Evolutionary conservation across 2,329 filamentous ascomycete genomes (phyloP).

Genomic region (Pseudopyricularia javanii): DNA sequence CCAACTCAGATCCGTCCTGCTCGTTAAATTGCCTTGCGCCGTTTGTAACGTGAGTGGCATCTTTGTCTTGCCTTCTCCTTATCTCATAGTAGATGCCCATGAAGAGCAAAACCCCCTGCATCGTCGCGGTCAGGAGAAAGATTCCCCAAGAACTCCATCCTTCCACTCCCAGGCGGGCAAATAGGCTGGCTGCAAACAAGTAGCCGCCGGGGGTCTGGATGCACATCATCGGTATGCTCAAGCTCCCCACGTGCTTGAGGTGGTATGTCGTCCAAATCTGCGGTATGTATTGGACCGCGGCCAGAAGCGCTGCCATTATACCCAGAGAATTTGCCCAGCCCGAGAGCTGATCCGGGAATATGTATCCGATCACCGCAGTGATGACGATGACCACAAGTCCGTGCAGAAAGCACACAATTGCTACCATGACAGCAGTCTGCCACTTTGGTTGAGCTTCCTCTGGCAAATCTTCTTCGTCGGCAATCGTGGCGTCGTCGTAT

Average conservation of each 20-base stretch:
- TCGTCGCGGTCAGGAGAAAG: slow-evolving; percentile 69
- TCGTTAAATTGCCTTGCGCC: neutral
- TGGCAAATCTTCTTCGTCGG: slow-evolving; percentile 26
- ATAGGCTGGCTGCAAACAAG: slow-evolving; percentile 77
- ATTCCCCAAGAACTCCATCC: slow-evolving; percentile 97
- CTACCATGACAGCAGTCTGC: slow-evolving; percentile 68
- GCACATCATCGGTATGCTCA: slow-evolving; percentile 96
- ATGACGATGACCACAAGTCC: slow-evolving; percentile 59
- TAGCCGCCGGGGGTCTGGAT: slow-evolving; percentile 93
- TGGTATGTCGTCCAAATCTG: slow-evolving; percentile 88
- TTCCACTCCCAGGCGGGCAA: slow-evolving; percentile 60
- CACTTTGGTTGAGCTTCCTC: slow-evolving; percentile 49
- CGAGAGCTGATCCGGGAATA: slow-evolving; percentile 50
- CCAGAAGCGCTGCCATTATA: slow-evolving; percentile 63
- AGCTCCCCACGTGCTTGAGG: slow-evolving; percentile 73
- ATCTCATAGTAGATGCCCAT: slow-evolving; percentile 74
- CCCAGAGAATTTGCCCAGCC: slow-evolving; percentile 80
- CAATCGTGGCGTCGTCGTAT: slow-evolving; percentile 39
- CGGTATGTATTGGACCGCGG: slow-evolving; percentile 83
- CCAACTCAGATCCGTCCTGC: slow-evolving; percentile 3
- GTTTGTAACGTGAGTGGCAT: neutral
- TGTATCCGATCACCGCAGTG: slow-evolving; percentile 54
- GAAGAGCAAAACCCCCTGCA: slow-evolving; percentile 70
- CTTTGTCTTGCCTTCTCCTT: neutral
- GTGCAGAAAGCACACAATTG: slow-evolving; percentile 60